Percentiles rank a stretch among this genome's conserved stretches.
Conservation (phyloP, 164 flowering plant genomes). For the Magnolia changhungtana region DNA sequence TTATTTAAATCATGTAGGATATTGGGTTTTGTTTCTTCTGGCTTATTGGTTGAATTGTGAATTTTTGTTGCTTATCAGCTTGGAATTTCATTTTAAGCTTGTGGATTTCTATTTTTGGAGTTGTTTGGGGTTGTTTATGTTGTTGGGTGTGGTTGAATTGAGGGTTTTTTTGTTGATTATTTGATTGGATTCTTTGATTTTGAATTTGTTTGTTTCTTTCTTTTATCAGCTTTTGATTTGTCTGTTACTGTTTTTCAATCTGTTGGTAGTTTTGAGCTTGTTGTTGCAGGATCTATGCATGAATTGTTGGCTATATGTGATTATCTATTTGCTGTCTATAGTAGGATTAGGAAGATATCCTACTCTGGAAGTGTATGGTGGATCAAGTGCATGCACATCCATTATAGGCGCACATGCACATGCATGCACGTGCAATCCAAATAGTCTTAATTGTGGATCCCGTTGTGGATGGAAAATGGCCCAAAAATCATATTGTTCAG, state of each 20-base stretch:
- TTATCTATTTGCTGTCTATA: neutral
- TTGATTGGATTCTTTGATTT: neutral
- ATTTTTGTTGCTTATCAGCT: neutral
- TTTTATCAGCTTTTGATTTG: neutral
- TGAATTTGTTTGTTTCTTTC: neutral
- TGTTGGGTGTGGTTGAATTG: neutral
- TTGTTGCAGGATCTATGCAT: neutral
- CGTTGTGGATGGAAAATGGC: too few species aligned
- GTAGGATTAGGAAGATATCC: too few species aligned
- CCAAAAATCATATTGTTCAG: too few species aligned
- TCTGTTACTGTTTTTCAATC: neutral
- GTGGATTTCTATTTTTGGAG: neutral
- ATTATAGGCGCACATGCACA: too few species aligned
- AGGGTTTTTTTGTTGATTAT: neutral
- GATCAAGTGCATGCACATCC: too few species aligned
- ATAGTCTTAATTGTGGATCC: too few species aligned
- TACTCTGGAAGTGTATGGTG: too few species aligned
- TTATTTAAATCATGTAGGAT: neutral
- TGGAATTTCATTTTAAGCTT: neutral
- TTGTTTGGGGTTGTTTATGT: too few species aligned
- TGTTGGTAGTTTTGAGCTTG: neutral
- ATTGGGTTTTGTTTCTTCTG: conserved; percentile 4
- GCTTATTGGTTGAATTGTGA: neutral
- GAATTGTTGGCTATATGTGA: neutral
- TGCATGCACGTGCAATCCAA: too few species aligned